Evolutionary conservation across 345 rosid species (phyloP).

Genomic region (Hypericum androsaemum): DNA sequence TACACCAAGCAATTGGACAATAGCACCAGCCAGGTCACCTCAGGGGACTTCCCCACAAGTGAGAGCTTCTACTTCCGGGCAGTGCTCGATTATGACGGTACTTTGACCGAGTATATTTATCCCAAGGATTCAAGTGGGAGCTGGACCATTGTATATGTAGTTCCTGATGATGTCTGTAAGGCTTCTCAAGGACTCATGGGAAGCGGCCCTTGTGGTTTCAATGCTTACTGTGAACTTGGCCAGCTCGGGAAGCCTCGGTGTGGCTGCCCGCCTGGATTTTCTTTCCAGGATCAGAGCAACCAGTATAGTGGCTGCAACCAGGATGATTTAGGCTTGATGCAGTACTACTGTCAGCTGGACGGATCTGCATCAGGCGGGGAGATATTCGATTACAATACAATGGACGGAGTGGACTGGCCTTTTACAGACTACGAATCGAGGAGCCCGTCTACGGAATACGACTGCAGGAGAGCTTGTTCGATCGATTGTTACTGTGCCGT

Average conservation of each 20-base stretch:
- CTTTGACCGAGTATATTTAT: constrained; percentile 19
- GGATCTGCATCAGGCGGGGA: constrained; percentile 9
- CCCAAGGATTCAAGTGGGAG: constrained; percentile 10
- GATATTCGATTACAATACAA: constrained; percentile 12
- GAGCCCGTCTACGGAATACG: constrained; percentile 15
- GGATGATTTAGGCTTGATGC: constrained; percentile 11
- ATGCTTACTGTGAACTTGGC: constrained; percentile 17
- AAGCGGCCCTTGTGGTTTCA: constrained; percentile 30
- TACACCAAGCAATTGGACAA: background rate
- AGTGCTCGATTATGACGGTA: constrained; percentile 25
- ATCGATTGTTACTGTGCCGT: constrained; percentile 48
- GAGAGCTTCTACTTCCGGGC: constrained; percentile 16
- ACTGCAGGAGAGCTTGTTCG: constrained; percentile 38
- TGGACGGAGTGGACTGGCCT: constrained; percentile 29
- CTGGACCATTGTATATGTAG: constrained; percentile 7
- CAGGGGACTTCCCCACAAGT: background rate
- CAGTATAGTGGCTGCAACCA: constrained; percentile 17
- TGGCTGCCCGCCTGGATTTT: constrained; percentile 21
- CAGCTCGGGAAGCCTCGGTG: constrained; percentile 10
- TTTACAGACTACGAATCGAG: constrained; percentile 24
- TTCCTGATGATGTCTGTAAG: constrained; percentile 21
- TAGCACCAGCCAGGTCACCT: background rate
- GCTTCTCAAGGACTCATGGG: background rate
- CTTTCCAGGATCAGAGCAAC: constrained; percentile 7
- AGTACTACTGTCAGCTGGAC: constrained; percentile 22